Conservation (phyloP, 2,329 filamentous ascomycete species). For the Curvularia hawaiiensis region DNA sequence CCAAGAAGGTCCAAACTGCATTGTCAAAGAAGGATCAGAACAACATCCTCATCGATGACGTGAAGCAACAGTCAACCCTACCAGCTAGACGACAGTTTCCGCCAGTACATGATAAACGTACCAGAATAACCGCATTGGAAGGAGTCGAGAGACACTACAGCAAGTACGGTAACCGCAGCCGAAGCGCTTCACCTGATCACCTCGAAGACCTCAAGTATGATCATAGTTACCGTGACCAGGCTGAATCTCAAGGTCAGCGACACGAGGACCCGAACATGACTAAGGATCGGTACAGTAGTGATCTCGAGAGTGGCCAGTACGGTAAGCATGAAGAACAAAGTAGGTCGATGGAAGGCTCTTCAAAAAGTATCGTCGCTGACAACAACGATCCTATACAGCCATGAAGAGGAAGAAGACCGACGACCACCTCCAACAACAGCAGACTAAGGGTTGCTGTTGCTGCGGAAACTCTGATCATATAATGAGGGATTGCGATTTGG, state of each 20-base stretch:
- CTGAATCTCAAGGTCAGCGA: not conserved
- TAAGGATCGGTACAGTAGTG: too few relatives aligned
- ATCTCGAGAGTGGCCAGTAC: not conserved
- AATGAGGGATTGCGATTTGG: not conserved
- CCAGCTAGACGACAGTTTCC: too few relatives aligned
- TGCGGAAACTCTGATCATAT: conserved; percentile 1
- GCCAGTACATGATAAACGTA: too few relatives aligned
- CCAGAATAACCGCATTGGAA: not conserved
- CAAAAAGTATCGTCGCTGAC: not conserved
- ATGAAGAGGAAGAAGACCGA: not conserved
- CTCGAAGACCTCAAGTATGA: not conserved
- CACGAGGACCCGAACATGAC: not conserved
- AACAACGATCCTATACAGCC: not conserved
- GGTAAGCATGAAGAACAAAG: not conserved
- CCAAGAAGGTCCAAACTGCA: too few relatives aligned
- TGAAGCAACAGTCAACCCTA: not conserved
- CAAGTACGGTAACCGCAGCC: not conserved
- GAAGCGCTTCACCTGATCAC: conserved; percentile 12
- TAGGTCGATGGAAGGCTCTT: not conserved
- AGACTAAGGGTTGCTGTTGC: not conserved
- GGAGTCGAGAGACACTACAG: not conserved
- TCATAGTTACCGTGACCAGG: not conserved
- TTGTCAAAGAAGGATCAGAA: too few relatives aligned
- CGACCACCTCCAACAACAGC: not conserved
- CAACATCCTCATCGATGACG: not conserved